Conservation (phyloP, 495 filamentous ascomycete species). For the Podospora fimiseda region DNA sequence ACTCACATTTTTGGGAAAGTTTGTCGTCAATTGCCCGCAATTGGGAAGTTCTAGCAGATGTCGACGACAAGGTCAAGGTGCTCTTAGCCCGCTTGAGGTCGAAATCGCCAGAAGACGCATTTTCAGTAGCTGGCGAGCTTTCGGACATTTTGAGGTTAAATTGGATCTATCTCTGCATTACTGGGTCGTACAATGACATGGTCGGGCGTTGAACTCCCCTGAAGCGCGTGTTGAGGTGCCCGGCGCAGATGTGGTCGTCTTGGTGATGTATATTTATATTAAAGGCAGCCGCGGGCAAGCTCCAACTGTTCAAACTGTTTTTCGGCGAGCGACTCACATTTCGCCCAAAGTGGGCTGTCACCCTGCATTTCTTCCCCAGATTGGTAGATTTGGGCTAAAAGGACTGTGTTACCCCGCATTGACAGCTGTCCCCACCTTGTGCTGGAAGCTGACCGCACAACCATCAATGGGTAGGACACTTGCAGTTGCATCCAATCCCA, state of each 20-base stretch:
- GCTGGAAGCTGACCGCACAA: background rate
- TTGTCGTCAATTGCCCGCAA: constrained; percentile 43
- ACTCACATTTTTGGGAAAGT: constrained; percentile 40
- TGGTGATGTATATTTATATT: background rate
- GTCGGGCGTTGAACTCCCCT: constrained; percentile 15
- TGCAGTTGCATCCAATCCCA: too few species aligned
- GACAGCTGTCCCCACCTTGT: background rate
- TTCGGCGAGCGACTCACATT: constrained; percentile 9
- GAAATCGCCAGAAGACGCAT: constrained; percentile 26
- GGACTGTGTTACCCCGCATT: constrained; percentile 7
- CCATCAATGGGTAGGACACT: too few species aligned
- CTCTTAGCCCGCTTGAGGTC: constrained; percentile 29
- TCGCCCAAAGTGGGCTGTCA: constrained; percentile 5
- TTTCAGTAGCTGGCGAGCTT: too few species aligned
- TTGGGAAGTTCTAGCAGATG: constrained; percentile 35
- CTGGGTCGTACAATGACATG: constrained; percentile 28
- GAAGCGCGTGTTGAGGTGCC: constrained; percentile 1
- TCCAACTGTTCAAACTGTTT: background rate
- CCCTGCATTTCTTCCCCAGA: background rate
- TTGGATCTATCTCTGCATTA: constrained; percentile 24
- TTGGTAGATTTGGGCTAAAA: background rate
- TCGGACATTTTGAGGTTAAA: constrained; percentile 23
- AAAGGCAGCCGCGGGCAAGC: background rate
- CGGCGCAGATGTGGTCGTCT: background rate
- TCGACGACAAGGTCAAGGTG: constrained; percentile 47